phyloP scores from a whole-genome alignment of 2,329 filamentous ascomycete species.

The Xylariaceae sp. region DNA sequence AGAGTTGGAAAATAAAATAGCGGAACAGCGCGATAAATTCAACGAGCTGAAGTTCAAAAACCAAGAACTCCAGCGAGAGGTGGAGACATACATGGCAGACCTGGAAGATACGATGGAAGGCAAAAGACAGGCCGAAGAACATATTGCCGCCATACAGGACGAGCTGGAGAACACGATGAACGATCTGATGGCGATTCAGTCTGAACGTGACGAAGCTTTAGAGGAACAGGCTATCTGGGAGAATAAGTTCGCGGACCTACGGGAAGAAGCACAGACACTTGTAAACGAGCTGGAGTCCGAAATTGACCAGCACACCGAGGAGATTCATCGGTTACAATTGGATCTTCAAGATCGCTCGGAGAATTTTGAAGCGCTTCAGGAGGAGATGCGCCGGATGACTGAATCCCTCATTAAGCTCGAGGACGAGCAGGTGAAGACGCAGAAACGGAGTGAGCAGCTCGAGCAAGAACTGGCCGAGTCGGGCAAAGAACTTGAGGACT shows the following conservation, averaged over 20 bases:
- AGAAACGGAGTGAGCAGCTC: slow-evolving; percentile 73
- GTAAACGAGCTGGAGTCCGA: slow-evolving; percentile 66
- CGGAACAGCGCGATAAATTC: slow-evolving; percentile 78
- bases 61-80: slow-evolving; percentile 78
- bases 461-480: slow-evolving; percentile 79
- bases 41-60: slow-evolving; percentile 84
- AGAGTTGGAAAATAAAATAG: slow-evolving; percentile 78
- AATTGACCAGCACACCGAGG: slow-evolving; percentile 66
- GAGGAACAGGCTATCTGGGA: slow-evolving; percentile 59
- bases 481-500: slow-evolving; percentile 78
- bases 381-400: slow-evolving; percentile 88
- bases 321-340: slow-evolving; percentile 64
- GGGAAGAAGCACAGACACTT: slow-evolving; percentile 61
- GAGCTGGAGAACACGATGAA: slow-evolving; percentile 76
- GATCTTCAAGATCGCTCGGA: slow-evolving; percentile 75
- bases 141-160: slow-evolving; percentile 63
- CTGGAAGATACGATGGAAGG: slow-evolving; percentile 67
- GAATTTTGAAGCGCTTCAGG: slow-evolving; percentile 85
- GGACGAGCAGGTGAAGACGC: slow-evolving; percentile 78
- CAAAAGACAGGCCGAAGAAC: slow-evolving; percentile 57
- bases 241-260: slow-evolving; percentile 56
- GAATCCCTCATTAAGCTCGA: slow-evolving; percentile 83
- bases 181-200: slow-evolving; percentile 73
- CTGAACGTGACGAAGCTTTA: slow-evolving; percentile 81
- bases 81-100: slow-evolving; percentile 75